These are phyloP conservation scores for Alloascoidea africana DNA, from an alignment of 805 yeast genomes.

Conservation along the genomic window DNA sequence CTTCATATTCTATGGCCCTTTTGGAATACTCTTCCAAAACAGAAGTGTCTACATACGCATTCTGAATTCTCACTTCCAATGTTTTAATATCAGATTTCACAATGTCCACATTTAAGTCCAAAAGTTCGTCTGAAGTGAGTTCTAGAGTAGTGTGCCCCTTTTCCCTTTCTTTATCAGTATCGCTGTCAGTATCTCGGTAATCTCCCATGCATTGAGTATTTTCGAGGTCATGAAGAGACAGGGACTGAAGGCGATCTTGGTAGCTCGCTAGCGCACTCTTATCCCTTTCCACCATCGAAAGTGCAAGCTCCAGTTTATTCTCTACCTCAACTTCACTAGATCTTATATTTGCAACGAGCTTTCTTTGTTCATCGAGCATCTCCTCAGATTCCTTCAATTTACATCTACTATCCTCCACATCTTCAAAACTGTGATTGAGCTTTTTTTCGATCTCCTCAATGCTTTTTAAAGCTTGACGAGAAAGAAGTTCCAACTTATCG, in stretches of 20 bases:
- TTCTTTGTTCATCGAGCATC: conserved; percentile 16
- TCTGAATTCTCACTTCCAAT: conserved; percentile 39
- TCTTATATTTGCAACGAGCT: conserved; percentile 37
- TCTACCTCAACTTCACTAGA: conserved; percentile 54
- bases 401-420: conserved; percentile 8
- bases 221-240: conserved; percentile 41
- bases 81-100: conserved; percentile 36
- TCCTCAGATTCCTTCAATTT: conserved; percentile 13
- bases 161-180: conserved; percentile 5
- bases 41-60: conserved; percentile 57
- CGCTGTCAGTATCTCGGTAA: conserved; percentile 12
- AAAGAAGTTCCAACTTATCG: conserved; percentile 14
- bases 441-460: conserved; percentile 16
- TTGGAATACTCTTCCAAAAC: conserved; percentile 62
- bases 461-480: conserved; percentile 12
- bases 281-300: conserved; percentile 24
- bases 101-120: conserved; percentile 27
- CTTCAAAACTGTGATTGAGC: conserved; percentile 14
- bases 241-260: conserved; percentile 21
- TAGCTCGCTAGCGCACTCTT: conserved; percentile 20
- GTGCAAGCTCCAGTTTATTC: conserved; percentile 45
- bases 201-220: conserved; percentile 33
- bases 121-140: conserved; percentile 35
- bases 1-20: conserved; percentile 46
- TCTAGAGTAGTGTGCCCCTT: conserved; percentile 18